A percentile compares a stretch with the other conserved stretches of the same genome.
Conservation (phyloP, 768 basidiomycete genomes). For the Terana coerulea region DNA sequence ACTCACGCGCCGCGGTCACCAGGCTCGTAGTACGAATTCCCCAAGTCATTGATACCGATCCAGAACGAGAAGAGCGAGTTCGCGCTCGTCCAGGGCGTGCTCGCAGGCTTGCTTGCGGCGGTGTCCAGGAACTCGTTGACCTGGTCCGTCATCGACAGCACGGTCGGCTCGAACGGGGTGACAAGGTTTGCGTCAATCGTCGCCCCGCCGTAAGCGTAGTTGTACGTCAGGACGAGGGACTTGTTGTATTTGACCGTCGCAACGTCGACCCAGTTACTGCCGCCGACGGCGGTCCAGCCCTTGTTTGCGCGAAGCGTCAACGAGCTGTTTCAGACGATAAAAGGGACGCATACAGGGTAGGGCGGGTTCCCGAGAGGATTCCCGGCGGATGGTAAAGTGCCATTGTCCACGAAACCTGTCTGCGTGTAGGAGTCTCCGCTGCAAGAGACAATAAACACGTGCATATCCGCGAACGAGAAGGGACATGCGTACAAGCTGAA, state of each 20-base stretch:
- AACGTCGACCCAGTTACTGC: constrained; percentile 58
- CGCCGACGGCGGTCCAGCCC: constrained; percentile 51
- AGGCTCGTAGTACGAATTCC: constrained; percentile 44
- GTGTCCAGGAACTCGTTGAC: constrained; percentile 52
- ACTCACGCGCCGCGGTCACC: constrained; percentile 50
- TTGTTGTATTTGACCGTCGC: constrained; percentile 48
- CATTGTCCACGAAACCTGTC: constrained; percentile 44
- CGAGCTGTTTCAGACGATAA: background rate
- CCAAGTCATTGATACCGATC: constrained; percentile 72
- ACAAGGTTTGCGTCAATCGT: constrained; percentile 60
- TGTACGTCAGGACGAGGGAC: constrained; percentile 52
- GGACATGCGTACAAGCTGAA: constrained; percentile 46
- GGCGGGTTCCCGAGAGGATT: constrained; percentile 53
- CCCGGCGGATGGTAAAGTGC: constrained; percentile 36
- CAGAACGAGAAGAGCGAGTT: constrained; percentile 62
- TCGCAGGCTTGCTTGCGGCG: constrained; percentile 44
- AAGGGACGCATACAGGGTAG: constrained; percentile 37
- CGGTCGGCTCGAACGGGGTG: constrained; percentile 44
- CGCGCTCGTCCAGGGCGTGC: constrained; percentile 52
- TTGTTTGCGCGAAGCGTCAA: constrained; percentile 1
- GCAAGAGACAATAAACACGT: background rate
- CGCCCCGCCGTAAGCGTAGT: constrained; percentile 65
- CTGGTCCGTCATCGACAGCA: constrained; percentile 55
- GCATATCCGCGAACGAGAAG: background rate
- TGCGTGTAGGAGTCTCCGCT: constrained; percentile 60